A percentile compares a stretch with the other conserved stretches of the same genome.
These are phyloP conservation scores for Globisporangium ultimum DNA, from an alignment of 352 stramenopile species.

Conservation along the genomic window DNA sequence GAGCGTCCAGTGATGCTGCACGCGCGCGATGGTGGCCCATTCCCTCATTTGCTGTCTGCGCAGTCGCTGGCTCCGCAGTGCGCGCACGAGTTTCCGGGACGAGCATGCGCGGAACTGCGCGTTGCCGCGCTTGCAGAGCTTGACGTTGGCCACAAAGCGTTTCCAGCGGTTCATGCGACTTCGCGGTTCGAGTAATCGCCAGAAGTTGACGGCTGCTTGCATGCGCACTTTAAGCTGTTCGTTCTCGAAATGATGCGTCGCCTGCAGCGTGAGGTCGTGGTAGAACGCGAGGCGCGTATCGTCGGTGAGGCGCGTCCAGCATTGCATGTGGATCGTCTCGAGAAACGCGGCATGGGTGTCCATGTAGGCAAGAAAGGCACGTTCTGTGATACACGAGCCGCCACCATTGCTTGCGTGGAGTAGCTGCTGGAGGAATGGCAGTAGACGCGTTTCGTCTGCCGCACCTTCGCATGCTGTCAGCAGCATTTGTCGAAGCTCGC, in stretches of 20 bases:
- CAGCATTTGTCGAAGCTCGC: constrained; percentile 29
- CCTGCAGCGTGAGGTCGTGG: constrained; percentile 39
- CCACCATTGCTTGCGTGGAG: neutral
- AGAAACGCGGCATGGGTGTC: constrained; percentile 15
- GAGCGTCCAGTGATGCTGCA: constrained; percentile 21
- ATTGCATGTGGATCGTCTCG: constrained; percentile 27
- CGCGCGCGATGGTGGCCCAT: constrained; percentile 16
- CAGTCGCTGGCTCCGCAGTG: constrained; percentile 19
- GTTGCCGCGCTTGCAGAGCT: constrained; percentile 26
- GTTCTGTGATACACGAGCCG: constrained; percentile 10
- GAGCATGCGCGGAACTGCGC: constrained; percentile 21
- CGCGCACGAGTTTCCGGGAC: constrained; percentile 20
- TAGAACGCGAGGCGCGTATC: constrained; percentile 58
- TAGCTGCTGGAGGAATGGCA: constrained; percentile 28
- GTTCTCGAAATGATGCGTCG: constrained; percentile 28
- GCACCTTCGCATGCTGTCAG: constrained; percentile 31
- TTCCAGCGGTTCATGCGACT: constrained; percentile 44
- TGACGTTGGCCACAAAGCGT: constrained; percentile 30
- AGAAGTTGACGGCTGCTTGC: constrained; percentile 36
- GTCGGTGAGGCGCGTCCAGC: constrained; percentile 54
- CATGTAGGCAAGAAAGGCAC: constrained; percentile 16
- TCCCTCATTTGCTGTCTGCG: constrained; percentile 24
- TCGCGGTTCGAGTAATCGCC: constrained; percentile 42
- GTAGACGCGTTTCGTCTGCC: constrained; percentile 35
- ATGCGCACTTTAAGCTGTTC: constrained; percentile 31